phyloP scores from a whole-genome alignment of 2,329 filamentous ascomycete species.

The Arthrobotrys entomopaga region DNA sequence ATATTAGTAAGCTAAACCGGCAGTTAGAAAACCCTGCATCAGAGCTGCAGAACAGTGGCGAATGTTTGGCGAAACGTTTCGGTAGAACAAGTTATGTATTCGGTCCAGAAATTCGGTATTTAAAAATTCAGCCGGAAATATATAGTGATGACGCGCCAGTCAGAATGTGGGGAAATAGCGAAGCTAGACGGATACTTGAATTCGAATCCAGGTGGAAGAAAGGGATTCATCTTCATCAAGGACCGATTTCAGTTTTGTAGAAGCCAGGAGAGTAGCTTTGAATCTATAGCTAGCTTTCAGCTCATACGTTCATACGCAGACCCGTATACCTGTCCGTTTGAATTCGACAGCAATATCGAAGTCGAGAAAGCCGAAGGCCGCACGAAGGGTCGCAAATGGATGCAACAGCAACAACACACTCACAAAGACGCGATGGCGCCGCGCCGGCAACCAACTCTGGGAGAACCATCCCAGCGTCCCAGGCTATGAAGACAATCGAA shows the following conservation, averaged over 20 bases:
- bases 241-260: neutral
- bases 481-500: constrained; percentile 35
- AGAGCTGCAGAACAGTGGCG: neutral
- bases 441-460: constrained; percentile 34
- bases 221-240: no score
- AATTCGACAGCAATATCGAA: neutral
- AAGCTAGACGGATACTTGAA: no score
- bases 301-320: no score
- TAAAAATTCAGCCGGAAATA: constrained; percentile 10
- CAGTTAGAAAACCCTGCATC: neutral
- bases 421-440: neutral
- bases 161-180: constrained; percentile 11
- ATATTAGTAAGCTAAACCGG: neutral
- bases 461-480: constrained; percentile 14
- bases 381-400: neutral
- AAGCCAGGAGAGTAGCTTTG: neutral
- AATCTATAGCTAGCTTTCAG: neutral
- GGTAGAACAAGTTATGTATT: neutral
- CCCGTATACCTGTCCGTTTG: no score
- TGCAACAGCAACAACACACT: constrained; percentile 10
- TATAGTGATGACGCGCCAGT: neutral
- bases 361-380: neutral
- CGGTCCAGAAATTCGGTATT: constrained; percentile 13
- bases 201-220: no score
- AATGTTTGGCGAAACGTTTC: neutral